These are phyloP conservation scores for Leptographium lundbergii DNA, from an alignment of 2,329 filamentous ascomycete species.

Conservation along the genomic window DNA sequence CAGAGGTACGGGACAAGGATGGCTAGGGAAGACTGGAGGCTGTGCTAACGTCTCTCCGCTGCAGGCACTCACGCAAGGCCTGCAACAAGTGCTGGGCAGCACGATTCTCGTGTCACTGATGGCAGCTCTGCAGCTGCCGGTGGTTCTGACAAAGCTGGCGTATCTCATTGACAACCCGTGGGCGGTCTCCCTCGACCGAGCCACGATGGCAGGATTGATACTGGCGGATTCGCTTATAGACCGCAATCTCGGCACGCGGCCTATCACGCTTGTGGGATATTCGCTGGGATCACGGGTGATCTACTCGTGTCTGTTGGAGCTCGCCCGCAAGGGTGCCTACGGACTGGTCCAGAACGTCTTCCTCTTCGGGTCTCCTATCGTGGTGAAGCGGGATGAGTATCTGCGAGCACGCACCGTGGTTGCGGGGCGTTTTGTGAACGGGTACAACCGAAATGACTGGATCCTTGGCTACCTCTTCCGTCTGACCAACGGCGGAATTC, in stretches of 20 bases:
- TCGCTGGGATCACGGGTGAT: conserved; percentile 88
- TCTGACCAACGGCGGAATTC: conserved; percentile 82
- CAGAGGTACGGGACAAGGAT: conserved; percentile 52
- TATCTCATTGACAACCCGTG: conserved; percentile 98
- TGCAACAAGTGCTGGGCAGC: conserved; percentile 87
- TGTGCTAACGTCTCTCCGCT: neutral
- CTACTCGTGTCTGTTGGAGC: conserved; percentile 78
- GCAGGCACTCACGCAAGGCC: conserved; percentile 83
- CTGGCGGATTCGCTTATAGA: conserved; percentile 89
- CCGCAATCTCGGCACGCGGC: conserved; percentile 78
- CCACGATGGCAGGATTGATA: conserved; percentile 78
- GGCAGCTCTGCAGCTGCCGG: conserved; percentile 83
- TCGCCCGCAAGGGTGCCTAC: conserved; percentile 69
- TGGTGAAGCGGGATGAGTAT: conserved; percentile 86
- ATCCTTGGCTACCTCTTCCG: conserved; percentile 94
- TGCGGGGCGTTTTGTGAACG: conserved; percentile 86
- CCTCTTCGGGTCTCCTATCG: conserved; percentile 82
- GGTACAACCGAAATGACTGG: conserved; percentile 92
- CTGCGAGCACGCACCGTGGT: conserved; percentile 70
- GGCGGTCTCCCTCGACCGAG: conserved; percentile 89
- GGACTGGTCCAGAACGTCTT: conserved; percentile 92
- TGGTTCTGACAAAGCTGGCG: conserved; percentile 83
- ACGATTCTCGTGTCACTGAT: conserved; percentile 83
- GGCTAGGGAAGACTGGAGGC: neutral
- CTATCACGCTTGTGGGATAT: conserved; percentile 88